Conservation (phyloP, 495 filamentous ascomycete species). For the Talaromyces adpressus region DNA sequence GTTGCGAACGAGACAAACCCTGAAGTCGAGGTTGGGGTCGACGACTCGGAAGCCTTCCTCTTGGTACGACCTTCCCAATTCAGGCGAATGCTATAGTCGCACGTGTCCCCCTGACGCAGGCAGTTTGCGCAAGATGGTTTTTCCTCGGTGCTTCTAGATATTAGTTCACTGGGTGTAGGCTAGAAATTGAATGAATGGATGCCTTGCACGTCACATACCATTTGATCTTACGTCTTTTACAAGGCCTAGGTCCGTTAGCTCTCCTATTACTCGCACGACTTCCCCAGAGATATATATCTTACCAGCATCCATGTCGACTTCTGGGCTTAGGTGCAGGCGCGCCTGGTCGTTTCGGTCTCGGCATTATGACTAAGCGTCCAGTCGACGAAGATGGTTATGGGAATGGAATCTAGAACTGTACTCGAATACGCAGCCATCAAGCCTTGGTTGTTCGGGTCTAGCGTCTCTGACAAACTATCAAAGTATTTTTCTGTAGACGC, state of each 20-base stretch:
- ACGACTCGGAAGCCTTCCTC: slow-evolving; percentile 20
- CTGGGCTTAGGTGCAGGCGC: slow-evolving; percentile 62
- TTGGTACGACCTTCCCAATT: slow-evolving; percentile 73
- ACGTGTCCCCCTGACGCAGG: slow-evolving; percentile 64
- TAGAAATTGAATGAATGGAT: background rate
- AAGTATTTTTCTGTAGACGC: slow-evolving; percentile 10
- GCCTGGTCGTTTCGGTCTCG: slow-evolving; percentile 59
- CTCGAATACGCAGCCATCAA: slow-evolving; percentile 7
- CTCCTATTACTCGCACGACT: background rate
- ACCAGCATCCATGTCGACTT: slow-evolving; percentile 85
- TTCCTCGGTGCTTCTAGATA: slow-evolving; percentile 54
- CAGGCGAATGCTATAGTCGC: slow-evolving; percentile 79
- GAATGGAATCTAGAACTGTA: background rate
- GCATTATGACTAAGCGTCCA: slow-evolving; percentile 36
- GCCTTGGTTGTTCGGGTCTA: slow-evolving; percentile 1
- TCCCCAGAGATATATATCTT: slow-evolving; percentile 27
- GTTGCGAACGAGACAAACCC: slow-evolving; percentile 14
- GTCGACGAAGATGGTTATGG: background rate
- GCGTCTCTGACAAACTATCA: background rate
- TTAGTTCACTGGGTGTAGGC: background rate
- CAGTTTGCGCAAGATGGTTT: slow-evolving; percentile 75
- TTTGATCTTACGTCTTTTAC: slow-evolving; percentile 82
- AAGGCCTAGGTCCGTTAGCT: slow-evolving; percentile 49
- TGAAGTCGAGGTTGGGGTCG: slow-evolving; percentile 28
- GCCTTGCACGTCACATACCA: slow-evolving; percentile 38